Evolutionary conservation across 2,329 filamentous ascomycete genomes (phyloP), one percentile per base, ranked within the genome.

Genomic region (Scortechinia acanthostroma): DNA sequence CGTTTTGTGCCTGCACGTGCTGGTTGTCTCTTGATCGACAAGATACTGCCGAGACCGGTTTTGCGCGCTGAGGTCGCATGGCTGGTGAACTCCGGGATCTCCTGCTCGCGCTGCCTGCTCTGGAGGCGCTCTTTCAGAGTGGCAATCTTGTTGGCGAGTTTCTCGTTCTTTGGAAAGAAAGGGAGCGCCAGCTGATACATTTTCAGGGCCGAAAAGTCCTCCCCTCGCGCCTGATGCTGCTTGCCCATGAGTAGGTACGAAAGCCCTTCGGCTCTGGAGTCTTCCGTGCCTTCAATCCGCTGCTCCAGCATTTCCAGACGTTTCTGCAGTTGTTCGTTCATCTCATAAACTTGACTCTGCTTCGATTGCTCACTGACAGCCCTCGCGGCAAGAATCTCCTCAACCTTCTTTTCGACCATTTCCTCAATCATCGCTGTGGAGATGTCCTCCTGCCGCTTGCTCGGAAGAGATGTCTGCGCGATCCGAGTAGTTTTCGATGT

Each of bases 371-470:
- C 78, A 50, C 76, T 74, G 15, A 78, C 58, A 1, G 77, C 80
- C 45, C 85, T 79, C n/a, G 84, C 83, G 0, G 91, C 89, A 1
- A 97, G 71, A 25, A 93, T 90, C 65, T 95, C 90, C 48, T 86
- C 84, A 1, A 97, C 88, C 56, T 95, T 95, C 54, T 86, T 88
- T 62, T 95, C 88, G 1, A 97, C 89, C 66, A 96, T 82, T 30
- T 90, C 88, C 60, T 96, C 91, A 48, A 97, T 94, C 44, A 83
- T 83, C 13, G 81, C 84, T 16, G 82, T 77, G 0, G 83, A 85
- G 5, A 88, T 73, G 61, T 69, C 74, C 51, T 62, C 55, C 50
- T 50, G 55, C 51, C 52, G 10, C 56, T 53, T 2, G 64, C 61
- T 2, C 70, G 64, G 2, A 66, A 58, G 3, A 73, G 58, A 50